phyloP scores from a whole-genome alignment of 352 stramenopile species.

The Globisporangium cylindrosporum region DNA sequence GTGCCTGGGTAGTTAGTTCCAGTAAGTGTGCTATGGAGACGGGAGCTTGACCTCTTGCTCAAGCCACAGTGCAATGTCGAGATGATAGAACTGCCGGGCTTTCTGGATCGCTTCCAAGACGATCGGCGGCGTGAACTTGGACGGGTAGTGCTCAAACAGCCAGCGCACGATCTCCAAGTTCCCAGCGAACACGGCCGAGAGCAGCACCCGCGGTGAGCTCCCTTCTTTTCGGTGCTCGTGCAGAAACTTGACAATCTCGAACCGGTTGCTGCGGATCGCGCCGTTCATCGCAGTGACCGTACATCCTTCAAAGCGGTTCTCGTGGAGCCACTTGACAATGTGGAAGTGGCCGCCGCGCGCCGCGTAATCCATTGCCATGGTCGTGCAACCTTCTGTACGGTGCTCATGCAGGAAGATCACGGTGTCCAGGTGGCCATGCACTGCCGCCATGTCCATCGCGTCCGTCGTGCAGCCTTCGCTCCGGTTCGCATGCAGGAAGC shows the following conservation, averaged over 20 bases:
- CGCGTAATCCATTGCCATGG: conserved; percentile 11
- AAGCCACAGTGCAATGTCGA: conserved; percentile 8
- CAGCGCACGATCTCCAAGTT: conserved; percentile 14
- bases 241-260: conserved; percentile 17
- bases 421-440: conserved; percentile 3
- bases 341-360: conserved; percentile 6
- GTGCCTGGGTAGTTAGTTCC: not conserved
- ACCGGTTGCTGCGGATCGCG: conserved; percentile 9
- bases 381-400: conserved; percentile 14
- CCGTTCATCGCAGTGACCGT: conserved; percentile 14
- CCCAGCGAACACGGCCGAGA: conserved; percentile 5
- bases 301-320: conserved; percentile 7
- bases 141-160: conserved; percentile 1
- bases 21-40: not conserved
- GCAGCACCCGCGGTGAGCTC: conserved; percentile 12
- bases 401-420: conserved; percentile 15
- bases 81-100: conserved; percentile 11
- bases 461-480: conserved; percentile 16
- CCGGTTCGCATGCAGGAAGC: conserved; percentile 12
- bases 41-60: not conserved
- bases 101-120: conserved; percentile 10
- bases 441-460: conserved; percentile 16
- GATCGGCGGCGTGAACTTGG: conserved; percentile 11
- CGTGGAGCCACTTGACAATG: conserved; percentile 14
- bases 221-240: conserved; percentile 13